Conservation (phyloP, 2,329 filamentous ascomycete genomes). For the Neonectria neomacrospora region DNA sequence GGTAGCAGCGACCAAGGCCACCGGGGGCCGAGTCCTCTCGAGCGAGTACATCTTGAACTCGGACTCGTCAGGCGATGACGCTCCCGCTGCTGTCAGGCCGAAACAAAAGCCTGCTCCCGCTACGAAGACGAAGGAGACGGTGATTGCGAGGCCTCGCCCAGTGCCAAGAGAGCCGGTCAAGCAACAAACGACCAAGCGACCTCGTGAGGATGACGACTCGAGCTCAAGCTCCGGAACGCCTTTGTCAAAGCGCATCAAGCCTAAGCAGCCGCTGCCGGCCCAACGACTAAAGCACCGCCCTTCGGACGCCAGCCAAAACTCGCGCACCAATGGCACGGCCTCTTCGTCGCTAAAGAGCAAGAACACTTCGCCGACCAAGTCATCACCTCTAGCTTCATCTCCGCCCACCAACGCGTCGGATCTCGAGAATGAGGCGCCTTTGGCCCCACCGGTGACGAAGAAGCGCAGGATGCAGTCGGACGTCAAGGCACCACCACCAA, state of each 20-base stretch:
- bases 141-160: slow-evolving; percentile 47
- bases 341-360: slow-evolving; percentile 61
- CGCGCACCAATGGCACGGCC: slow-evolving; percentile 50
- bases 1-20: slow-evolving; percentile 46
- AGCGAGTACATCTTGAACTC: slow-evolving; percentile 68
- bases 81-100: slow-evolving; percentile 51
- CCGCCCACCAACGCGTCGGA: slow-evolving; percentile 74
- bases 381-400: slow-evolving; percentile 72
- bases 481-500: slow-evolving; percentile 40
- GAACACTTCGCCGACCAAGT: slow-evolving; percentile 69
- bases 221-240: slow-evolving; percentile 70
- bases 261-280: slow-evolving; percentile 53
- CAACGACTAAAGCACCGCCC: slow-evolving; percentile 56
- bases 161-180: slow-evolving; percentile 47
- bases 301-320: slow-evolving; percentile 61
- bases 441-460: slow-evolving; percentile 47
- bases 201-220: slow-evolving; percentile 63
- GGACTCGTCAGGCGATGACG: slow-evolving; percentile 64
- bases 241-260: slow-evolving; percentile 67
- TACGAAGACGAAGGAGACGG: slow-evolving; percentile 47
- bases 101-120: slow-evolving; percentile 48
- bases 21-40: slow-evolving; percentile 61
- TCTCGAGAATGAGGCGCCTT: slow-evolving; percentile 58
- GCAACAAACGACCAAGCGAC: slow-evolving; percentile 59
- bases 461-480: slow-evolving; percentile 56